Evolutionary conservation across 139 green algal species (phyloP), one percentile per base, ranked within the genome.

Genomic region (Tetradesmus obliquus): DNA sequence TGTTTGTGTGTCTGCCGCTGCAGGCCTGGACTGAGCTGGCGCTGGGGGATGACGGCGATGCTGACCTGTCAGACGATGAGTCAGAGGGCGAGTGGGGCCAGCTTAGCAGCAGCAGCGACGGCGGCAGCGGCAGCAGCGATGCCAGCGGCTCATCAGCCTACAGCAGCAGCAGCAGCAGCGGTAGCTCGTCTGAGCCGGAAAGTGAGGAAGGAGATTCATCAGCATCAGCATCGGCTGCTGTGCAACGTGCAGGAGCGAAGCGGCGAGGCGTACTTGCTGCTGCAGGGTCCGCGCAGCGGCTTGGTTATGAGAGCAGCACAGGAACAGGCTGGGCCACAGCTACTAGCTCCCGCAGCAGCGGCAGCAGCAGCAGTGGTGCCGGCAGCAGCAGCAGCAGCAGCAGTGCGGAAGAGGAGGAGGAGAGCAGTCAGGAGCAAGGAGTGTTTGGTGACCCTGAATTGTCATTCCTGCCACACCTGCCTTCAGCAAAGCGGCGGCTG

Each of bases 21-120:
- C 89, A 92, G 89, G 89, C 89, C 3, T 92, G 89, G 89, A 92
- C 89, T 19, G 89, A 92, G 82, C 51, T 53, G 53, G 89, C 82
- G 24, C 22, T 53, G 55, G 57, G 57, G 51, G 62, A 79, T 5
- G 89, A 84, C 5, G 86, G 55, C 3, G 89, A 90, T 58, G 80
- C 62, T 55, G 80, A 79, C n/a, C 72, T 84, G n/a, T 76, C 74
- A 5, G 87, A 88, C 5, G 88, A 91, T 45, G 92, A 92, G 24
- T 69, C 72, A 54, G 87, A 71, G 45, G 88, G 24, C 0, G 89
- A 66, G 57, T 90, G 89, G 91, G 91, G 80, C 0, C 15, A 71
- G 17, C 45, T 90, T 9, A 82, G 76, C n/a, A 22, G 76, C 76
- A 72, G 24, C 82, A 66, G 55, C 17, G 8, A 3, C 55, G 57